phyloP scores from a whole-genome alignment of 1,284 basidiomycete genomes.

The Polyporus tsugae region DNA sequence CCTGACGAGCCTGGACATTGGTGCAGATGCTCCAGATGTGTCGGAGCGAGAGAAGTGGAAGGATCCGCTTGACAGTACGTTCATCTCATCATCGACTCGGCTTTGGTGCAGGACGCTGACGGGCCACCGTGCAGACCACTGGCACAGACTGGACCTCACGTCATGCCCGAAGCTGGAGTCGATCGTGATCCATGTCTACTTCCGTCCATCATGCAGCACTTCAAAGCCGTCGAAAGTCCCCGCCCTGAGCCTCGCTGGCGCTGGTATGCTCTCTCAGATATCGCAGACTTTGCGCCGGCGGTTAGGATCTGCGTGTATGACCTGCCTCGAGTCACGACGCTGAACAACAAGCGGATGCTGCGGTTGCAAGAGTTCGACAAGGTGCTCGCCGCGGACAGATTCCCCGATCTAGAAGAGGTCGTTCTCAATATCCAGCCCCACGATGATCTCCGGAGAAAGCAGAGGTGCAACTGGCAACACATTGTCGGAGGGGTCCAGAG shows the following conservation, averaged over 20 bases:
- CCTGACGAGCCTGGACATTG: not conserved
- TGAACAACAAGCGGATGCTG: not conserved
- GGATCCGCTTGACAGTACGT: not conserved
- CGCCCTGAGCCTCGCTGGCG: not conserved
- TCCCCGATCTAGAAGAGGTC: not conserved
- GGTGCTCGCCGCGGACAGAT: not conserved
- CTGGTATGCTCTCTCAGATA: not conserved
- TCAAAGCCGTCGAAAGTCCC: not conserved
- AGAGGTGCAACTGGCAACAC: no score
- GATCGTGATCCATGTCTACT: not conserved
- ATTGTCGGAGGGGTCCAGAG: no score
- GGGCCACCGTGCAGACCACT: not conserved
- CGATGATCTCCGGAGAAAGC: no score
- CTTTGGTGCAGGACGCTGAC: not conserved
- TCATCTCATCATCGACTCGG: not conserved
- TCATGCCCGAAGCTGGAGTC: not conserved
- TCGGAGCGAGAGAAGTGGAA: not conserved
- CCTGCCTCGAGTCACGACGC: not conserved
- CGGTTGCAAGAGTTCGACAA: conserved; percentile 7
- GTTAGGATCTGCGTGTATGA: not conserved
- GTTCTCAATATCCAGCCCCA: no score
- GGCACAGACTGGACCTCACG: not conserved
- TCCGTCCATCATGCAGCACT: not conserved
- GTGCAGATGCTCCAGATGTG: not conserved
- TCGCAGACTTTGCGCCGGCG: not conserved